Evolutionary conservation across 75 land plant species (phyloP).

Genomic region (Ceratopteris richardii): DNA sequence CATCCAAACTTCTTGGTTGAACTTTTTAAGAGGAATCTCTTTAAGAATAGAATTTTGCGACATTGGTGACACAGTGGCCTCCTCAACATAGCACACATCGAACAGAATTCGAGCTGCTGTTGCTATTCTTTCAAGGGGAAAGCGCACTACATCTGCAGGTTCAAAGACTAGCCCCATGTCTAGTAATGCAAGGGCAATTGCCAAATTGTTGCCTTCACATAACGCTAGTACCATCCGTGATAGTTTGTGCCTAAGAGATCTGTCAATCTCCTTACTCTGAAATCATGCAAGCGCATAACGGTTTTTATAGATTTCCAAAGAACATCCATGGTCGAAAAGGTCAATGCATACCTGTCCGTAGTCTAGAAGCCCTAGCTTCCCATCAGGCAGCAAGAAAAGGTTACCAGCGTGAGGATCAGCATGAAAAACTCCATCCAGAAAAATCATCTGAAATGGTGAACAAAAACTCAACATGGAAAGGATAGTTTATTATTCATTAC

Average conservation of each 20-base stretch:
- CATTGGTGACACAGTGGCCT: conserved; percentile 46
- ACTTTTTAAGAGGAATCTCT: conserved; percentile 23
- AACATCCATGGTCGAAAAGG: no score
- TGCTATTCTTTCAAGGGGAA: conserved; percentile 18
- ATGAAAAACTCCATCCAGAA: conserved; percentile 40
- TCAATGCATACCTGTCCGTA: conserved; percentile 32
- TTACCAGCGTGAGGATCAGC: conserved; percentile 51
- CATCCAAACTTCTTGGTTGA: conserved; percentile 40
- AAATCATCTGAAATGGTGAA: conserved; percentile 22
- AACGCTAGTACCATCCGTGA: conserved; percentile 26
- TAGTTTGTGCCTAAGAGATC: conserved; percentile 15
- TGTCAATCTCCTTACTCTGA: conserved; percentile 36
- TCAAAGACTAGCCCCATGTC: conserved; percentile 31
- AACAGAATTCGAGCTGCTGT: conserved; percentile 37
- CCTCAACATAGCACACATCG: conserved; percentile 36
- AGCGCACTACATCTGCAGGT: conserved; percentile 13
- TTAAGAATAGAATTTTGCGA: conserved; percentile 31
- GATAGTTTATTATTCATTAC: no score
- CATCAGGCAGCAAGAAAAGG: conserved; percentile 32
- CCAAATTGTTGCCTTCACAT: conserved; percentile 16
- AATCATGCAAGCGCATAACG: no score
- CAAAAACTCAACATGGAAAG: no score
- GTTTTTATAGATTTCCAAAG: no score
- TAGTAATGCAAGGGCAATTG: conserved; percentile 23
- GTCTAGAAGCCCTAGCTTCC: conserved; percentile 35